Evolutionary conservation across 192 early-diverging fungal species (phyloP).

Genomic region (Coemansia sp.): DNA sequence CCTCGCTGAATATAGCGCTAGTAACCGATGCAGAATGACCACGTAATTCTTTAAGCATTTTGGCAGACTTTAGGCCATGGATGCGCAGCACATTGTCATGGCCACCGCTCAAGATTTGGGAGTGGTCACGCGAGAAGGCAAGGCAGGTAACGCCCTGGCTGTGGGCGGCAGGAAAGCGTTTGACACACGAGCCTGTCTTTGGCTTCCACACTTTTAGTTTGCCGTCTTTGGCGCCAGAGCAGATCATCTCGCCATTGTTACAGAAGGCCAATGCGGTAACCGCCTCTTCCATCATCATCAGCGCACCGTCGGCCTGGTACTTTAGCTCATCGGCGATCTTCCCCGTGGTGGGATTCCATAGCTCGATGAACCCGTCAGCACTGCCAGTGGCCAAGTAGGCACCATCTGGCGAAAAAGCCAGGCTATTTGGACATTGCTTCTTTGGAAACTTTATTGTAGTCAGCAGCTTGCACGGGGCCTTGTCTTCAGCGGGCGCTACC

Average conservation of each 20-base stretch:
- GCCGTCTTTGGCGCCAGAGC: constrained; percentile 82
- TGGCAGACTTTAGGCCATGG: constrained; percentile 92
- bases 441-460: constrained; percentile 91
- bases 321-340: constrained; percentile 85
- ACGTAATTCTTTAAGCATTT: constrained; percentile 85
- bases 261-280: constrained; percentile 77
- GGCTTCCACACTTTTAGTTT: constrained; percentile 88
- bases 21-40: constrained; percentile 93
- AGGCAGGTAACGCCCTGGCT: constrained; percentile 79
- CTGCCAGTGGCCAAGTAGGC: constrained; percentile 84
- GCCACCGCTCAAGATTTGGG: constrained; percentile 76
- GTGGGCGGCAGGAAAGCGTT: constrained; percentile 80
- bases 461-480: constrained; percentile 66
- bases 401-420: constrained; percentile 80
- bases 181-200: constrained; percentile 67
- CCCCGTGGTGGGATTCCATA: constrained; percentile 92
- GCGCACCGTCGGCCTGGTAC: constrained; percentile 79
- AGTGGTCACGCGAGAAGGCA: constrained; percentile 73
- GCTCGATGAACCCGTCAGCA: constrained; percentile 92
- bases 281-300: constrained; percentile 90
- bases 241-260: constrained; percentile 73
- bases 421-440: constrained; percentile 76
- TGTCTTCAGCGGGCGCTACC: constrained; percentile 71
- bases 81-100: constrained; percentile 78
- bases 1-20: constrained; percentile 67